Conservation (phyloP, 2,329 filamentous ascomycete genomes). For the Colletotrichum siamense region DNA sequence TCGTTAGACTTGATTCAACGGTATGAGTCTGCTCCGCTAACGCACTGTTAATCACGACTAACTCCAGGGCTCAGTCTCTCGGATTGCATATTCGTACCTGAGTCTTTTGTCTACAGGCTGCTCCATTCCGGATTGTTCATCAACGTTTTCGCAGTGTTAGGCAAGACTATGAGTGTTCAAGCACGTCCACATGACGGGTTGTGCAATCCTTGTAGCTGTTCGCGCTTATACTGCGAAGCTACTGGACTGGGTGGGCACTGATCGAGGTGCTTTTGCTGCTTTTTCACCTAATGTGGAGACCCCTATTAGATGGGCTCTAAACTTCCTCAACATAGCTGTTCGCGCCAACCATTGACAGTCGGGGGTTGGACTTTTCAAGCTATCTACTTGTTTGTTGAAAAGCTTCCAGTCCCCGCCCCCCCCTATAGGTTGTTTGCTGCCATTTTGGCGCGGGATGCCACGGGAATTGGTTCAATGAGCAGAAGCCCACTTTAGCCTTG, state of each 20-base stretch:
- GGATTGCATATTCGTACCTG: neutral
- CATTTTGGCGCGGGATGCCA: neutral
- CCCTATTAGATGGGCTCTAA: too few relatives aligned
- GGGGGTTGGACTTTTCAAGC: neutral
- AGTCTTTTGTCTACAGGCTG: neutral
- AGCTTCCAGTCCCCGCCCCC: neutral
- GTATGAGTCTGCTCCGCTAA: neutral
- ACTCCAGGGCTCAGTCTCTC: neutral
- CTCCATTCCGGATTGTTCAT: neutral
- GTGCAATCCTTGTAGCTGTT: neutral
- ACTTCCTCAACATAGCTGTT: neutral
- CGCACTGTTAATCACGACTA: neutral
- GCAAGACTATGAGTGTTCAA: neutral
- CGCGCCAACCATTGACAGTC: neutral
- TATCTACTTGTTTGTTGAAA: neutral
- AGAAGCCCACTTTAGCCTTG: neutral
- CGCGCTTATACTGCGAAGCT: neutral
- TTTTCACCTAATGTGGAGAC: too few relatives aligned
- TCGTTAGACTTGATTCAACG: neutral
- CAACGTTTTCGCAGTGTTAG: neutral
- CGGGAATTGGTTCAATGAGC: neutral
- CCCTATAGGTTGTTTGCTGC: neutral
- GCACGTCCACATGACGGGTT: neutral
- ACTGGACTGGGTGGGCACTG: too few relatives aligned
- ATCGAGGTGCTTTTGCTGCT: too few relatives aligned